Evolutionary conservation across 2,329 filamentous ascomycete species (phyloP).

Genomic region (Penicillium sp.): DNA sequence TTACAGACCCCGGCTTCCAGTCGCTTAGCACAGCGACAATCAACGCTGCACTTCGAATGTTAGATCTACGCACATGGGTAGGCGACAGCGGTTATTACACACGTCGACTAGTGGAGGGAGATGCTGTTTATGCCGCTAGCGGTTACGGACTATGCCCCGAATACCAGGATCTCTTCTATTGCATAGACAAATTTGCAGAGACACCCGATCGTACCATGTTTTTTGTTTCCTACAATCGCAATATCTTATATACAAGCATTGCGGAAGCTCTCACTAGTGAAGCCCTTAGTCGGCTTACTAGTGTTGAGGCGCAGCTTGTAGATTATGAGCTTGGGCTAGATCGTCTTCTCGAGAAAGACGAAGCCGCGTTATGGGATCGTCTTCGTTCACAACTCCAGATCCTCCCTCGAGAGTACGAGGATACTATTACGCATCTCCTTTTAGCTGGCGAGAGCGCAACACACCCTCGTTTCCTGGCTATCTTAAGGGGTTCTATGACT

Average conservation of each 20-base stretch:
- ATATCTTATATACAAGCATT: conserved; percentile 9
- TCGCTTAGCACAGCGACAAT: not conserved
- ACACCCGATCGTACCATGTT: not conserved
- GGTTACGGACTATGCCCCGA: conserved; percentile 8
- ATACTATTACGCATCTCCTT: conserved; percentile 6
- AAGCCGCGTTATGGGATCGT: conserved; percentile 1
- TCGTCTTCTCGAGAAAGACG: conserved; percentile 7
- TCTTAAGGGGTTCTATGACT: not conserved
- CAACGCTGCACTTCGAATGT: conserved; percentile 9
- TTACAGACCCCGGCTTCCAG: conserved; percentile 9
- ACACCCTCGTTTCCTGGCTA: not conserved
- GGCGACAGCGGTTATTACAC: conserved; percentile 7
- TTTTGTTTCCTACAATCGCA: conserved; percentile 6
- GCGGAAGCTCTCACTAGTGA: not conserved
- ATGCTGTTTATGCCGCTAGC: conserved; percentile 11
- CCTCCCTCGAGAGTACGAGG: conserved; percentile 1
- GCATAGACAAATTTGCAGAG: not conserved
- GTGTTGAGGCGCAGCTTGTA: conserved; percentile 1
- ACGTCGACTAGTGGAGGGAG: conserved; percentile 1
- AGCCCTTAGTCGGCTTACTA: not conserved
- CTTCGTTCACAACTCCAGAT: conserved; percentile 4
- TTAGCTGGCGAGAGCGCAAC: conserved; percentile 12
- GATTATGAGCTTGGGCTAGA: conserved; percentile 11
- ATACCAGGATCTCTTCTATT: conserved; percentile 9
- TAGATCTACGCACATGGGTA: conserved; percentile 6